Percentiles rank a stretch among this genome's conserved stretches.
Evolutionary conservation across 2,329 filamentous ascomycete genomes (phyloP).

Genomic region (Ophiostoma himal-ulmi): DNA sequence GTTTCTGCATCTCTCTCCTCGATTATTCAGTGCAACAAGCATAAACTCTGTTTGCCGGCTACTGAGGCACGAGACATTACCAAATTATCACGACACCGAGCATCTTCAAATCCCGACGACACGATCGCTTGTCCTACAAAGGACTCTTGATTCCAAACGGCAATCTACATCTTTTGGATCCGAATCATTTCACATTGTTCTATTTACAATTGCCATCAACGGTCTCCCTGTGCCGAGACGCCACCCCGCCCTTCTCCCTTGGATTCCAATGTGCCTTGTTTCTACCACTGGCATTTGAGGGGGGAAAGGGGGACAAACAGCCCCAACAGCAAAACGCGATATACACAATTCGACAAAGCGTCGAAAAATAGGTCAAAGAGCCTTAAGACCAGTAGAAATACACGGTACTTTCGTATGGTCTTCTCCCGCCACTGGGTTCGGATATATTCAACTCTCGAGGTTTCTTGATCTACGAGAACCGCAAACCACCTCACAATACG

Average conservation of each 20-base stretch:
- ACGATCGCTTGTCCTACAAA: not conserved
- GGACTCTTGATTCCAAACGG: not conserved
- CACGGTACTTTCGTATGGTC: not conserved
- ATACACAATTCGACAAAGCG: not conserved
- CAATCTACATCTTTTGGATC: not conserved
- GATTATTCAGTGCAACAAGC: not conserved
- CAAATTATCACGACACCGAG: not conserved
- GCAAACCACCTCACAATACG: not conserved
- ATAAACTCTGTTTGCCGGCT: not conserved
- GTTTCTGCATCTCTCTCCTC: not conserved
- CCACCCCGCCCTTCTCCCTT: slow-evolving; percentile 19
- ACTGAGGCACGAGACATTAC: not conserved
- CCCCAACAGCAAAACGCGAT: not conserved
- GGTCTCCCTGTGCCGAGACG: slow-evolving; percentile 3
- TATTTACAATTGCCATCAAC: not conserved
- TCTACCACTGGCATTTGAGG: slow-evolving; percentile 19
- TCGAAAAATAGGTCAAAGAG: not conserved
- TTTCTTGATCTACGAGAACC: not conserved
- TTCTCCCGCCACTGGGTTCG: not conserved
- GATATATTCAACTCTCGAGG: not conserved
- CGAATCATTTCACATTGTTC: not conserved
- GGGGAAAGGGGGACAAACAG: slow-evolving; percentile 18
- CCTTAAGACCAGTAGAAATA: not conserved
- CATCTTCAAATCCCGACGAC: not conserved
- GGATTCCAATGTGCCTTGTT: slow-evolving; percentile 19